Evolutionary conservation across 495 filamentous ascomycete species (phyloP).

Genomic region (Daldinia decipiens): DNA sequence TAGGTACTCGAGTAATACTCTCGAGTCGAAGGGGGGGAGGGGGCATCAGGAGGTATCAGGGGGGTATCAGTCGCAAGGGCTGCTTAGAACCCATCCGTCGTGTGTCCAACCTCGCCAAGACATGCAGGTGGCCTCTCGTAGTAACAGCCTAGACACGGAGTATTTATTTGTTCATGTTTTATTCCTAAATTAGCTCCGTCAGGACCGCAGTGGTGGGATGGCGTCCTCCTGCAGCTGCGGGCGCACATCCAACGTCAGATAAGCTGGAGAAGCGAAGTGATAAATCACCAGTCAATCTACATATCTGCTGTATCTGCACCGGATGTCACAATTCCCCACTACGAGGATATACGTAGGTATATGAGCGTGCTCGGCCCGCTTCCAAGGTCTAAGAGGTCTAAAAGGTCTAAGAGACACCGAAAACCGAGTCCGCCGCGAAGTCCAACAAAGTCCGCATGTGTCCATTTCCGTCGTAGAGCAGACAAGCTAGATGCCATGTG

Average conservation of each 20-base stretch:
- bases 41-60: background rate
- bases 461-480: slow-evolving; percentile 2
- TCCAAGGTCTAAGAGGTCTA: background rate
- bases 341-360: background rate
- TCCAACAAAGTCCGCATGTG: background rate
- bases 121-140: slow-evolving; percentile 42
- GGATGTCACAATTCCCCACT: slow-evolving; percentile 21
- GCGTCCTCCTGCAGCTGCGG: slow-evolving; percentile 29
- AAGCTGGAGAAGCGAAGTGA: slow-evolving; percentile 13
- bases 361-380: slow-evolving; percentile 13
- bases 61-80: background rate
- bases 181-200: slow-evolving; percentile 33
- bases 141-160: slow-evolving; percentile 18
- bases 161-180: background rate
- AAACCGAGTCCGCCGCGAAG: slow-evolving; percentile 13
- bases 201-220: slow-evolving; percentile 40
- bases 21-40: background rate
- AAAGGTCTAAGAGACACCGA: slow-evolving; percentile 8
- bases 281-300: slow-evolving; percentile 22
- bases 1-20: background rate
- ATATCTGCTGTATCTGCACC: slow-evolving; percentile 18
- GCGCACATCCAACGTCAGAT: slow-evolving; percentile 33
- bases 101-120: slow-evolving; percentile 31
- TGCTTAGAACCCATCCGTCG: slow-evolving; percentile 6
- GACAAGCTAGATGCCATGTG: background rate